phyloP scores from a whole-genome alignment of 2,329 filamentous ascomycete genomes.

The Aureobasidium vineae region DNA sequence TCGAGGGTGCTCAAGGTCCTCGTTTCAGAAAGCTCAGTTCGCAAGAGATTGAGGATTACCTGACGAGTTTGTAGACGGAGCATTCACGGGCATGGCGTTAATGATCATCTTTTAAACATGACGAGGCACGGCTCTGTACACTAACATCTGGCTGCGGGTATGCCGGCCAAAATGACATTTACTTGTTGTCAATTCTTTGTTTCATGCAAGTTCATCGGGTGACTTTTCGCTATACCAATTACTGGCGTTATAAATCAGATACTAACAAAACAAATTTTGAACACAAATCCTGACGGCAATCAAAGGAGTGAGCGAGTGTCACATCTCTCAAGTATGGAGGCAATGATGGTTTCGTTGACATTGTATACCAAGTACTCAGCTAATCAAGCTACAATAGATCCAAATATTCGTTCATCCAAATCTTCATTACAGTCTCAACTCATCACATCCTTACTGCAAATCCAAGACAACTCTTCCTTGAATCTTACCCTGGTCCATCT shows the following conservation, averaged over 20 bases:
- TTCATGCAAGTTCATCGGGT: neutral
- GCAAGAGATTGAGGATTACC: conserved; percentile 98
- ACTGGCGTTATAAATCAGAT: neutral
- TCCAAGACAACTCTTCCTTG: conserved; percentile 51
- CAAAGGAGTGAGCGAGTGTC: neutral
- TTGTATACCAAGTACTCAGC: neutral
- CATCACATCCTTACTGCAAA: conserved; percentile 30
- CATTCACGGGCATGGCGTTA: conserved; percentile 21
- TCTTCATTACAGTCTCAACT: neutral
- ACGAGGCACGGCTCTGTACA: conserved; percentile 25
- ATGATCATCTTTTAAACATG: conserved; percentile 7
- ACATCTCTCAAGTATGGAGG: neutral
- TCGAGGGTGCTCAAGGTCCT: conserved; percentile 78
- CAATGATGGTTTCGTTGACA: neutral
- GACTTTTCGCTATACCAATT: neutral
- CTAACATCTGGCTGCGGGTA: conserved; percentile 10
- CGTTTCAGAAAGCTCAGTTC: conserved; percentile 93
- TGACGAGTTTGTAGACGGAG: conserved; percentile 79
- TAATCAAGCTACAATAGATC: neutral
- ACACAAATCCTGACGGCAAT: neutral
- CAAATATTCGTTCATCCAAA: conserved; percentile 9
- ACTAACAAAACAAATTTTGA: neutral
- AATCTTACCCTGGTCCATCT: conserved; percentile 49
- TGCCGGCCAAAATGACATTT: conserved; percentile 20
- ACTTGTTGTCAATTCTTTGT: neutral